Percentiles rank a stretch among this genome's conserved stretches.
These are phyloP conservation scores for Nannizziopsis barbatae DNA, from an alignment of 2,329 filamentous ascomycete species.

Conservation along the genomic window DNA sequence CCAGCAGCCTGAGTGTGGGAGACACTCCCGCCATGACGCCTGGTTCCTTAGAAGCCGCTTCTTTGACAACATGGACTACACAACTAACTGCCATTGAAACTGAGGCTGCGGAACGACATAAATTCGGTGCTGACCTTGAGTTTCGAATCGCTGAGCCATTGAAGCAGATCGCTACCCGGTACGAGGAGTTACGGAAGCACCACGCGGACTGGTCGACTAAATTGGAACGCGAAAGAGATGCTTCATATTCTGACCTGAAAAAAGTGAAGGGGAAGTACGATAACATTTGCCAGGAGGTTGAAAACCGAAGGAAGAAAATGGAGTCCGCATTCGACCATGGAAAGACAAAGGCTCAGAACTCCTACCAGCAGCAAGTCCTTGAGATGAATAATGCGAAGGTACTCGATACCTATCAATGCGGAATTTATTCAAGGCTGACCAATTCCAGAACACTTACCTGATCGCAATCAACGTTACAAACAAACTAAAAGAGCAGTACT, in stretches of 20 bases:
- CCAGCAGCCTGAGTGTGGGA: slow-evolving; percentile 77
- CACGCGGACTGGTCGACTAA: slow-evolving; percentile 82
- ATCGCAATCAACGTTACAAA: slow-evolving; percentile 95
- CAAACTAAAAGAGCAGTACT: slow-evolving; percentile 94
- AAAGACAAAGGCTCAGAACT: slow-evolving; percentile 79
- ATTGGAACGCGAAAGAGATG: slow-evolving; percentile 78
- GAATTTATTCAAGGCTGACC: slow-evolving; percentile 20
- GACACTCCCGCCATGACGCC: slow-evolving; percentile 88
- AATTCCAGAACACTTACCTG: slow-evolving; percentile 72
- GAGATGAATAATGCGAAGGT: slow-evolving; percentile 94
- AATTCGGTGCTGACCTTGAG: slow-evolving; percentile 66
- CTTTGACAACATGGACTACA: slow-evolving; percentile 91
- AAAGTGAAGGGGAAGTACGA: slow-evolving; percentile 94
- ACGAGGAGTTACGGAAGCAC: slow-evolving; percentile 85
- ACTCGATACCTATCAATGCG: neutral
- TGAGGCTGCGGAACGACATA: slow-evolving; percentile 78
- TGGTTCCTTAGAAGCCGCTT: slow-evolving; percentile 90
- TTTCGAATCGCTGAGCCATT: slow-evolving; percentile 76
- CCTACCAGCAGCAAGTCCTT: slow-evolving; percentile 80
- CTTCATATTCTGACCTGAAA: slow-evolving; percentile 69
- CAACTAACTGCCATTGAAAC: slow-evolving; percentile 84
- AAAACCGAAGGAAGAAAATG: slow-evolving; percentile 86
- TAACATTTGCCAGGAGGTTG: slow-evolving; percentile 82
- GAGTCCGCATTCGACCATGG: slow-evolving; percentile 78
- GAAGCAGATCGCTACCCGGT: slow-evolving; percentile 59